Percentiles rank a stretch among this genome's conserved stretches.
Conservation (phyloP, 495 filamentous ascomycete species). For the Endocarpon pusillum region DNA sequence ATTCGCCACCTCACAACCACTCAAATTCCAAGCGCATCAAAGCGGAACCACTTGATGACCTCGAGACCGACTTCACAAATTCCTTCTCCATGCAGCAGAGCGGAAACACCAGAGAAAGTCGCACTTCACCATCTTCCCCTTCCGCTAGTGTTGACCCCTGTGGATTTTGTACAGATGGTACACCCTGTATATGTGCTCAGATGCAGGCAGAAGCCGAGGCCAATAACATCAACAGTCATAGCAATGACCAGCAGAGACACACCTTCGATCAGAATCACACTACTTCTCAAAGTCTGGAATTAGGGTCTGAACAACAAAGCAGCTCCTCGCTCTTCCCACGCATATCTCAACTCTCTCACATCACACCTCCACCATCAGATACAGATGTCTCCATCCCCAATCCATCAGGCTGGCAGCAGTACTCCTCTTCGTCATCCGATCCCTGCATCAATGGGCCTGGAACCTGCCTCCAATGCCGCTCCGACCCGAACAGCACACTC, state of each 20-base stretch:
- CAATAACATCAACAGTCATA: not conserved
- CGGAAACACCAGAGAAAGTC: slow-evolving; percentile 12
- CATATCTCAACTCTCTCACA: slow-evolving; percentile 32
- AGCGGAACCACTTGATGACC: slow-evolving; percentile 35
- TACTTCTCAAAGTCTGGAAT: not conserved
- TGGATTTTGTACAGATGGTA: slow-evolving; percentile 77
- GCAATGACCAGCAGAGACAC: not conserved
- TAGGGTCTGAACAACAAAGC: slow-evolving; percentile 11
- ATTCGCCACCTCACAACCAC: slow-evolving; percentile 14
- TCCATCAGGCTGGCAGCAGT: slow-evolving; percentile 21
- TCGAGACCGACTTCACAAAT: slow-evolving; percentile 60
- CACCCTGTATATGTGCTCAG: slow-evolving; percentile 70
- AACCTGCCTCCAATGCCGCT: slow-evolving; percentile 61
- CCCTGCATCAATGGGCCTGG: slow-evolving; percentile 58
- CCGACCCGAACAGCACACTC: slow-evolving; percentile 60
- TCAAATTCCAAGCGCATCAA: slow-evolving; percentile 19
- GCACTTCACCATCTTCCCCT: slow-evolving; percentile 20
- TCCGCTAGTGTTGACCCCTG: slow-evolving; percentile 43
- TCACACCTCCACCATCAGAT: slow-evolving; percentile 55
- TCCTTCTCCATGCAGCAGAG: slow-evolving; percentile 35
- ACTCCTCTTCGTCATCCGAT: slow-evolving; percentile 13
- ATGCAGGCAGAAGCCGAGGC: slow-evolving; percentile 34
- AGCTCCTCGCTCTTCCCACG: slow-evolving; percentile 28
- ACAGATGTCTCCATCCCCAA: slow-evolving; percentile 34
- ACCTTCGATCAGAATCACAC: not conserved